Evolutionary conservation across 1,139 yeast genomes (phyloP), one percentile per base, ranked within the genome.

Genomic region (Saccharomycopsis phalli): DNA sequence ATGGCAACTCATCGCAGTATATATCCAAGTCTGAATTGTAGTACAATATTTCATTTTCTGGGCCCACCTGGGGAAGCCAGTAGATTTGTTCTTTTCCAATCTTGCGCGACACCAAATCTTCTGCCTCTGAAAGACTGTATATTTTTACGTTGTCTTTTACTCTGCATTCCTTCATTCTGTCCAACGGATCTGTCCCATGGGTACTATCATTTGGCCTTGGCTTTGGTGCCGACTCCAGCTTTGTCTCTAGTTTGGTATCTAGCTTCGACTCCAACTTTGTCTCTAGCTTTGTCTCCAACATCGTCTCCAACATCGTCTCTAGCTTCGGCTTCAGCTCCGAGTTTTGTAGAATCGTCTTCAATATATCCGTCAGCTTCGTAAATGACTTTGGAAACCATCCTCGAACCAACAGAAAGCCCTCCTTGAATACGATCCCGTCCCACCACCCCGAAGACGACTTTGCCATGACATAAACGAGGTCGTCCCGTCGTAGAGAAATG

Each of bases 301-400:
- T n/a, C n/a, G n/a, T n/a, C n/a, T n/a, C n/a, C n/a, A n/a, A n/a
- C n/a, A n/a, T n/a, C n/a, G n/a, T n/a, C n/a, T n/a, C n/a, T n/a
- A n/a, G n/a, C n/a, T n/a, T n/a, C n/a, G n/a, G n/a, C n/a, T n/a
- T n/a, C n/a, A n/a, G n/a, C n/a, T n/a, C n/a, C n/a, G n/a, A n/a
- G n/a, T n/a, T n/a, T n/a, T n/a, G n/a, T n/a, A n/a, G n/a, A 4
- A 37, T 23, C 2, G 20, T 14, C 2, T 11, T 14, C 13, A 28
- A 20, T 5, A 26, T 34, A 28, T 25, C 38, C 20, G 27, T 44
- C 27, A 13, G 34, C 35, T 73, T 63, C 14, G 74, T 74, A 55
- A 69, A 73, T 40, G 69, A 69, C 41, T 67, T 68, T 11, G 88
- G 87, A 57, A 81, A 77, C 91, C 91, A 81, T 47, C 91, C 91